These are phyloP conservation scores for Cucurbita maxima DNA, from an alignment of 306 rosid genomes.

Conservation along the genomic window DNA sequence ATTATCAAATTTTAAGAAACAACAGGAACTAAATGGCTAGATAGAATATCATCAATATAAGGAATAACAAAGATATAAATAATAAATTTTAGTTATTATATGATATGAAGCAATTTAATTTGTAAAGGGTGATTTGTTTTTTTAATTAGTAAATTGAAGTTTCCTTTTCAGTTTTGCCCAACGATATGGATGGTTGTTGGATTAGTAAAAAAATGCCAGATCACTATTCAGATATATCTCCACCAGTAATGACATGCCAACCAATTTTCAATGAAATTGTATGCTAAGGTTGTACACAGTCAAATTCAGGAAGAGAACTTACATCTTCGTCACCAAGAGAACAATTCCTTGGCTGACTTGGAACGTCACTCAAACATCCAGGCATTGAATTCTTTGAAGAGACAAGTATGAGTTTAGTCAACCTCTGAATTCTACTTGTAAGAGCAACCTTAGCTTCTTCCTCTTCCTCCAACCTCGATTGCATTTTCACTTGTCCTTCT, in stretches of 20 bases:
- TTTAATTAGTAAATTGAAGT: background rate
- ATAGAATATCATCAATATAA: no score
- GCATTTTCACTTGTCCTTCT: slow-evolving; percentile 99
- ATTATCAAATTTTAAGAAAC: no score
- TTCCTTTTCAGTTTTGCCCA: background rate
- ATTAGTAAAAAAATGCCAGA: background rate
- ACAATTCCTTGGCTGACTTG: slow-evolving; percentile 57
- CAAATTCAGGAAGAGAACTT: slow-evolving; percentile 22
- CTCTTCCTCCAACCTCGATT: slow-evolving; percentile 96
- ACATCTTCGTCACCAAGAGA: slow-evolving; percentile 64
- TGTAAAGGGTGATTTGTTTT: background rate
- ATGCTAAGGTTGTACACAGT: background rate
- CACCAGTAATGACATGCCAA: background rate
- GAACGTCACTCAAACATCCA: slow-evolving; percentile 35
- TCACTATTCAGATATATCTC: background rate
- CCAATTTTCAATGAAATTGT: background rate
- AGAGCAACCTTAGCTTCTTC: slow-evolving; percentile 99
- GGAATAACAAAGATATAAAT: no score
- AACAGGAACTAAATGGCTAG: no score
- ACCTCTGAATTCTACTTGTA: slow-evolving; percentile 95
- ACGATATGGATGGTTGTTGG: background rate
- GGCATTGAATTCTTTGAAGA: slow-evolving; percentile 89
- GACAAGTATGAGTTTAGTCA: slow-evolving; percentile 94
- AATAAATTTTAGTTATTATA: background rate
- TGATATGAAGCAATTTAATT: background rate